Evolutionary conservation across 148 eudicot species (phyloP), one percentile per base, ranked within the genome.

Genomic region (Dysphania ambrosioides): DNA sequence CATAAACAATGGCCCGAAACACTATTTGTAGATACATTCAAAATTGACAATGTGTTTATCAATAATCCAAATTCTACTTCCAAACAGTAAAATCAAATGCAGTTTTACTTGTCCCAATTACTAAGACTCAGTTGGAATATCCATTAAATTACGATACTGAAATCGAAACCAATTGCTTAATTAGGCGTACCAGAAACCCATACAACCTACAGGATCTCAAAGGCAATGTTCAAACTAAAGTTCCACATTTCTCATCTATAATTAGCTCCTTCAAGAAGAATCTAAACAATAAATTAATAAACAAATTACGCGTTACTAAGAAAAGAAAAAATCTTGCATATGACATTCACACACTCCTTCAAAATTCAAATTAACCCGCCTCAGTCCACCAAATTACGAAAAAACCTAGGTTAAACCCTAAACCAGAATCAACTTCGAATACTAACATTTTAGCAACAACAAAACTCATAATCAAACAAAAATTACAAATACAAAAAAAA

Each of bases 391-490:
- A 55, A 36, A 13, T 59, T 15, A 29, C 27, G 29, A 15, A 70
- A 77, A 77, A 1, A n/a, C 40, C 62, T 72, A 34, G 34, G 30
- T 21, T 36, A 75, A 59, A 58, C 72, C 71, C 73, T 71, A 64
- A 59, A 30, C 29, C 18, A 41, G 29, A 12, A 40, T n/a, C 41
- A 4, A 9, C 13, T 29, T n/a, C 53, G 1, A 69, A 69, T 16
- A 59, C 19, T 26, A 44, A 35, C 38, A 47, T 35, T 38, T 60
- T 34, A 58, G n/a, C 66, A 57, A 51, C 16, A 32, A n/a, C n/a
- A n/a, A n/a, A n/a, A n/a, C n/a, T n/a, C n/a, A n/a, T n/a, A n/a
- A n/a, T n/a, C n/a, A n/a, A n/a, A n/a, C n/a, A n/a, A n/a, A n/a
- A n/a, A n/a, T n/a, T n/a, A n/a, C n/a, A n/a, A n/a, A n/a, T n/a